Percentiles rank a stretch among this genome's conserved stretches.
These are phyloP conservation scores for Abelmoschus esculentus DNA, from an alignment of 345 rosid species.

Conservation along the genomic window DNA sequence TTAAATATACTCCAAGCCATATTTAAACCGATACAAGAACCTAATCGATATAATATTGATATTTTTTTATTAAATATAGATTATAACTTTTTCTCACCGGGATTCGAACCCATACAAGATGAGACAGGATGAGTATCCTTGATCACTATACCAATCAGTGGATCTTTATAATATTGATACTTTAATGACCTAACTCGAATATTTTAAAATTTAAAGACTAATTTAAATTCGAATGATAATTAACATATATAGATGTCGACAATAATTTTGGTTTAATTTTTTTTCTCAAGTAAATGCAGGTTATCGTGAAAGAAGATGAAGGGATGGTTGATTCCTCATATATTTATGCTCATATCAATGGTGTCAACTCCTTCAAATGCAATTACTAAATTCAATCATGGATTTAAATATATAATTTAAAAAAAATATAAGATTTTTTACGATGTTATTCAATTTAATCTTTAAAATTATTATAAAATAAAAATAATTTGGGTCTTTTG, in stretches of 20 bases:
- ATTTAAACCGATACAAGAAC: no score
- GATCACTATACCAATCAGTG: no score
- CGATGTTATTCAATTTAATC: neutral
- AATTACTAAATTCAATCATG: slow-evolving; percentile 77
- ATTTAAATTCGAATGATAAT: no score
- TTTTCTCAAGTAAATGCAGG: slow-evolving; percentile 23
- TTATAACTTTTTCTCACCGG: no score
- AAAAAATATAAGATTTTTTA: neutral
- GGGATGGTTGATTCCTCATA: slow-evolving; percentile 66
- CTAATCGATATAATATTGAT: no score
- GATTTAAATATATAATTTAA: slow-evolving; percentile 32
- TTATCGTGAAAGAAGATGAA: slow-evolving; percentile 57
- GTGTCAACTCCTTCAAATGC: slow-evolving; percentile 75
- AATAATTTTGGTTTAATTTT: neutral
- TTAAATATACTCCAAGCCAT: no score
- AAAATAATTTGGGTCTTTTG: neutral
- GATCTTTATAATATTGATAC: no score
- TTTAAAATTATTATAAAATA: neutral
- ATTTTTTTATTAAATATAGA: no score
- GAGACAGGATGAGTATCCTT: no score
- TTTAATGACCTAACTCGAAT: no score
- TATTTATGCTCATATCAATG: slow-evolving; percentile 73
- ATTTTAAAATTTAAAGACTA: no score
- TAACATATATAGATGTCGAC: neutral
- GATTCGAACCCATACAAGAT: no score